Conservation (phyloP, 306 rosid genomes). For the Glycine latifolia region DNA sequence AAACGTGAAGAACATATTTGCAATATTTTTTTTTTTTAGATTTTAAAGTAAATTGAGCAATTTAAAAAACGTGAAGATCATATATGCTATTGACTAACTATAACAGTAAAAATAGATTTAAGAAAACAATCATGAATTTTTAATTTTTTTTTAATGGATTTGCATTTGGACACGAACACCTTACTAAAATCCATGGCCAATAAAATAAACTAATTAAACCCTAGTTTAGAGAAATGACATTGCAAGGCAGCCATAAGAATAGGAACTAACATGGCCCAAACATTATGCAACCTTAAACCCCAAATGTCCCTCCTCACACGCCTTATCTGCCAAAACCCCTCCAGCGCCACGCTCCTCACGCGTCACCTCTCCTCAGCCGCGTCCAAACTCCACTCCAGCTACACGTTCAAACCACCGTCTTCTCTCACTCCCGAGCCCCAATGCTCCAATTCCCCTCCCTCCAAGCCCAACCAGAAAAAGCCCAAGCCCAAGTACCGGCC, state of each 20-base stretch:
- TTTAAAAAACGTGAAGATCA: no score
- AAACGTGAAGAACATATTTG: no score
- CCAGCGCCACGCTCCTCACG: constrained; percentile 48
- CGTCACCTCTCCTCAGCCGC: constrained; percentile 67
- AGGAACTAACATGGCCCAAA: background rate
- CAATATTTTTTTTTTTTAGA: no score
- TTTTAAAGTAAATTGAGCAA: no score
- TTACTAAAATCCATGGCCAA: no score
- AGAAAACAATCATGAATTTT: no score
- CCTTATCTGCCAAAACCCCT: constrained; percentile 65
- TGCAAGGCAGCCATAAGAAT: background rate
- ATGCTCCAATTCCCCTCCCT: constrained; percentile 41
- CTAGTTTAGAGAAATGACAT: no score
- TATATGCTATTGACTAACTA: no score
- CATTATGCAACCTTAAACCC: constrained; percentile 52
- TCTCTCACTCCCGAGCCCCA: constrained; percentile 50
- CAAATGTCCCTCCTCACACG: constrained; percentile 63
- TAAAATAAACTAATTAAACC: no score
- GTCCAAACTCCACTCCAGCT: constrained; percentile 73
- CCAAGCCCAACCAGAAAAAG: constrained; percentile 52
- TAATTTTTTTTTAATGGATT: no score
- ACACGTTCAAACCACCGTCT: constrained; percentile 69
- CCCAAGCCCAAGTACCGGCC: constrained; percentile 72
- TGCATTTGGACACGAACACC: no score
- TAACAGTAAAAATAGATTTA: no score